Evolutionary conservation across 306 rosid species (phyloP).

Genomic region (Ammopiptanthus mongolicus): DNA sequence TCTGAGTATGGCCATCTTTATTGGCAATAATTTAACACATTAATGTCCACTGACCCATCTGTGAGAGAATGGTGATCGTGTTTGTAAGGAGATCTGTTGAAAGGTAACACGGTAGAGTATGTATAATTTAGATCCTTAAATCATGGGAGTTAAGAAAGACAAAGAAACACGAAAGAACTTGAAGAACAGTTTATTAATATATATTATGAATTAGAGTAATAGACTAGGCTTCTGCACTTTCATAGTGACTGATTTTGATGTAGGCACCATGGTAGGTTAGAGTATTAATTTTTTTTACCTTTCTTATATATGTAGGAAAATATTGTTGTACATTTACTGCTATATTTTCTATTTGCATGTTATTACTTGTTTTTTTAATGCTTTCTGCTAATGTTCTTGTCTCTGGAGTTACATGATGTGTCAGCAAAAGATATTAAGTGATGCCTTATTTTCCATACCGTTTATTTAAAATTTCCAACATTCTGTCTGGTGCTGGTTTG

Average conservation of each 20-base stretch:
- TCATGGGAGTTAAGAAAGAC: not conserved
- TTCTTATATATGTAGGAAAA: not conserved
- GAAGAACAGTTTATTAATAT: not conserved
- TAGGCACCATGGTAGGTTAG: conserved; percentile 1
- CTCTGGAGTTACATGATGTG: conserved; percentile 9
- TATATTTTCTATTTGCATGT: not conserved
- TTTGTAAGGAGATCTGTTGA: not conserved
- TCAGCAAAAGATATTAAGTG: not conserved
- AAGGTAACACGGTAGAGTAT: not conserved
- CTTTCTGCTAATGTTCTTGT: not conserved
- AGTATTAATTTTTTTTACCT: not conserved
- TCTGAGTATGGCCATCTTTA: not conserved
- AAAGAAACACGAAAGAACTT: not conserved
- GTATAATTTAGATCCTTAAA: not conserved
- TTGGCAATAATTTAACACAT: not conserved
- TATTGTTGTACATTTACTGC: not conserved
- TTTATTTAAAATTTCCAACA: not conserved
- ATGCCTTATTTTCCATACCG: not conserved
- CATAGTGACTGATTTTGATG: not conserved
- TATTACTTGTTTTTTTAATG: not conserved
- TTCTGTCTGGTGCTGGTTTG: conserved; percentile 17
- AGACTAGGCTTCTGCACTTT: not conserved
- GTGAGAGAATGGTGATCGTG: not conserved
- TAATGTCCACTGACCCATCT: not conserved
- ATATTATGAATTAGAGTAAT: not conserved